Evolutionary conservation across 192 early-diverging fungal species (phyloP).

Genomic region (Phycomyces blakesleeanus): DNA sequence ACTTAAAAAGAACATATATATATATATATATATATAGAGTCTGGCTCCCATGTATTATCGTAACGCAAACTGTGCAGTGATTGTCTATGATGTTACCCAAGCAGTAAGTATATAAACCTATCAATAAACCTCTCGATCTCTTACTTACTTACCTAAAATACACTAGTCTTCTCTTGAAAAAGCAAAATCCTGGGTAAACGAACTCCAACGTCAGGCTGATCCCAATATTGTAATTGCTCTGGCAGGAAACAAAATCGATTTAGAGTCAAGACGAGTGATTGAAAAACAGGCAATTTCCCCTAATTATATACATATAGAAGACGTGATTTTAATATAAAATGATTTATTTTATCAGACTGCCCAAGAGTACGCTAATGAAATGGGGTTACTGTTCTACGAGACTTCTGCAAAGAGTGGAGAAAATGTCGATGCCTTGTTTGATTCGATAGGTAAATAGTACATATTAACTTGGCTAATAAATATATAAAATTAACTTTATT

Average conservation of each 20-base stretch:
- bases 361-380: constrained; percentile 56
- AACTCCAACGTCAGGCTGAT: constrained; percentile 69
- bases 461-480: background rate
- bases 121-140: background rate
- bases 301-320: no score
- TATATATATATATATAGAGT: constrained; percentile 29
- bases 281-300: constrained; percentile 52
- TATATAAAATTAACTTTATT: background rate
- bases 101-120: constrained; percentile 37
- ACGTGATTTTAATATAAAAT: no score
- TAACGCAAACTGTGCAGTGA: constrained; percentile 66
- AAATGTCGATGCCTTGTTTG: constrained; percentile 56
- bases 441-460: constrained; percentile 48
- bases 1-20: no score
- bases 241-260: constrained; percentile 66
- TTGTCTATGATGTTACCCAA: constrained; percentile 74
- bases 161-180: constrained; percentile 60
- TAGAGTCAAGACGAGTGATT: constrained; percentile 60
- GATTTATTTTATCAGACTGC: constrained; percentile 38
- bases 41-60: constrained; percentile 74
- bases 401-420: constrained; percentile 58
- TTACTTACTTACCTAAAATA: background rate
- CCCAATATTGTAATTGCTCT: constrained; percentile 72
- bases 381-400: constrained; percentile 58
- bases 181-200: constrained; percentile 71